These are phyloP conservation scores for Xenosphaeropsis pyriputrescens DNA, from an alignment of 2,329 filamentous ascomycete genomes.

Conservation along the genomic window DNA sequence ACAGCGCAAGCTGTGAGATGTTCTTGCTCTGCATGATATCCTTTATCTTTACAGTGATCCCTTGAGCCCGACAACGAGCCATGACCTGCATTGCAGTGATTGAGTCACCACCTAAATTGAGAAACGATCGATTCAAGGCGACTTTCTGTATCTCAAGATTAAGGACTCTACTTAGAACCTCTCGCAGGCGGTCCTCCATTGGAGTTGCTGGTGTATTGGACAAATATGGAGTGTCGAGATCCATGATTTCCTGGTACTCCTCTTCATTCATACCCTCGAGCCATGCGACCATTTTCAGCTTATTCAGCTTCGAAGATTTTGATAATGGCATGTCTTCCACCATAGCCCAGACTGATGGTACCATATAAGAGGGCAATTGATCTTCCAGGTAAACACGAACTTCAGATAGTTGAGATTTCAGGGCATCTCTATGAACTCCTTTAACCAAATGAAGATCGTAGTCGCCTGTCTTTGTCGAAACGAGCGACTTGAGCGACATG, in stretches of 20 bases:
- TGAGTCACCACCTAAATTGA: constrained; percentile 29
- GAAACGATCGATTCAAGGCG: constrained; percentile 23
- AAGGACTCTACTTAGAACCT: constrained; percentile 1
- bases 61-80: constrained; percentile 13
- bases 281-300: too few species aligned
- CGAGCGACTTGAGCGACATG: constrained; percentile 20
- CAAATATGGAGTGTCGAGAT: too few species aligned
- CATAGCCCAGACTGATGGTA: constrained; percentile 13
- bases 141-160: constrained; percentile 14
- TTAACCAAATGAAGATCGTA: too few species aligned
- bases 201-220: too few species aligned
- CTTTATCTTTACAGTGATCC: not conserved
- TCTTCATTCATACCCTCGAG: constrained; percentile 14
- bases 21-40: constrained; percentile 5
- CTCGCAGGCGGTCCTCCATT: constrained; percentile 2
- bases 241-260: constrained; percentile 6
- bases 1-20: constrained; percentile 3
- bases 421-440: too few species aligned
- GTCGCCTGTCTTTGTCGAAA: constrained; percentile 11
- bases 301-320: constrained; percentile 11
- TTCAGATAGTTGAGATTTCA: too few species aligned
- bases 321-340: constrained; percentile 12
- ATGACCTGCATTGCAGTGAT: constrained; percentile 24
- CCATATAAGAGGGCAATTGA: constrained; percentile 14
- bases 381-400: not conserved